Evolutionary conservation across 2,329 filamentous ascomycete species (phyloP).

Genomic region (Monilinia fructigena): DNA sequence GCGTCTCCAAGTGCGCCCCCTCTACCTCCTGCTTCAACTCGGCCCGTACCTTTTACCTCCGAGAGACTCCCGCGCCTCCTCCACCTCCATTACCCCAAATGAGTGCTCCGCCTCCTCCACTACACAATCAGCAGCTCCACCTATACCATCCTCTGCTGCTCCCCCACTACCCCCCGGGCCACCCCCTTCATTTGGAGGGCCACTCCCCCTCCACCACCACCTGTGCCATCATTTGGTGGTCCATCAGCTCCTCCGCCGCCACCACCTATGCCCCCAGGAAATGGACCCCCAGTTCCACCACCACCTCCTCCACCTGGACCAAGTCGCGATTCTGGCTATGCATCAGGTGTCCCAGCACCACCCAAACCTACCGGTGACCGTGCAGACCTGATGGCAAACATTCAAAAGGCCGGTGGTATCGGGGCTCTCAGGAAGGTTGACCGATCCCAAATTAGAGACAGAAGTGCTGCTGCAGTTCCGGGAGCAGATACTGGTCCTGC

Average conservation of each 20-base stretch:
- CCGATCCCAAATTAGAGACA: slow-evolving; percentile 66
- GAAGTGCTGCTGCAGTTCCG: slow-evolving; percentile 63
- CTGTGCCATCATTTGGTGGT: slow-evolving; percentile 39
- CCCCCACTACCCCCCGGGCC: slow-evolving; percentile 41
- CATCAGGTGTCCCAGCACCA: slow-evolving; percentile 50
- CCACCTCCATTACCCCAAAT: slow-evolving; percentile 41
- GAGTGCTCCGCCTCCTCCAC: slow-evolving; percentile 42
- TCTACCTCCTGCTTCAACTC: slow-evolving; percentile 51
- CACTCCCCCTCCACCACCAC: slow-evolving; percentile 44
- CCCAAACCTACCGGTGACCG: slow-evolving; percentile 49
- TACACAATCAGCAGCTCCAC: slow-evolving; percentile 41
- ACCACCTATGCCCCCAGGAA: slow-evolving; percentile 35
- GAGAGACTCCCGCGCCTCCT: slow-evolving; percentile 36
- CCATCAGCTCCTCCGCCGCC: slow-evolving; percentile 53
- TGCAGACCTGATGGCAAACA: slow-evolving; percentile 66
- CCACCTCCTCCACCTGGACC: slow-evolving; percentile 52
- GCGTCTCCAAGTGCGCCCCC: slow-evolving; percentile 48
- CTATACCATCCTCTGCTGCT: slow-evolving; percentile 41
- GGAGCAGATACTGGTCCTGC: slow-evolving; percentile 53
- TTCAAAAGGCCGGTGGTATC: slow-evolving; percentile 67
- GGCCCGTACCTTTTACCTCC: slow-evolving; percentile 44
- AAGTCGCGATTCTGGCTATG: slow-evolving; percentile 54
- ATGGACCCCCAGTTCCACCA: slow-evolving; percentile 49
- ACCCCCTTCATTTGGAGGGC: slow-evolving; percentile 40
- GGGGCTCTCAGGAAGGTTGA: slow-evolving; percentile 74